Evolutionary conservation across 129 eudicot genomes (phyloP).

Genomic region (Artemisia annua): DNA sequence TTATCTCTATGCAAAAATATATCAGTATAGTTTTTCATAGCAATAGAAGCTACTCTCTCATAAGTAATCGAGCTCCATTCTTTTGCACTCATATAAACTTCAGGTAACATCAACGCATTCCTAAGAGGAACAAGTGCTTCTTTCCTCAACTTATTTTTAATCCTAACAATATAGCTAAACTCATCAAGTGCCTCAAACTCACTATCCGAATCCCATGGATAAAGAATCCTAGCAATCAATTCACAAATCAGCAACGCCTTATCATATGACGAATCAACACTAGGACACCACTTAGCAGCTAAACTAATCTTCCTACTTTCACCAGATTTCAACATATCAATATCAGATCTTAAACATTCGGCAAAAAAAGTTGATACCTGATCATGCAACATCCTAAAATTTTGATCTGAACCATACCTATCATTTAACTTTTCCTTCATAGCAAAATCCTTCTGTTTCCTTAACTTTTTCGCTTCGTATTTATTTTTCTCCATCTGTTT

Average conservation of each 20-base stretch:
- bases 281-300: slow-evolving; percentile 10
- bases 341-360: neutral
- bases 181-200: slow-evolving; percentile 13
- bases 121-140: slow-evolving; percentile 5
- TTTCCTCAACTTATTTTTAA: slow-evolving; percentile 8
- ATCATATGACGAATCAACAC: slow-evolving; percentile 10
- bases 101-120: neutral
- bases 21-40: slow-evolving; percentile 15
- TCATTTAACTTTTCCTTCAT: neutral
- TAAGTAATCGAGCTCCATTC: slow-evolving; percentile 9
- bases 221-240: neutral
- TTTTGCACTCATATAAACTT: slow-evolving; percentile 12
- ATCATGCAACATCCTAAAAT: neutral
- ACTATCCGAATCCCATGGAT: neutral
- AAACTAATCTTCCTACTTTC: neutral
- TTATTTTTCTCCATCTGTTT: too few relatives aligned
- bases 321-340: neutral
- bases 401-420: neutral
- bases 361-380: neutral
- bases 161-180: neutral
- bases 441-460: too few relatives aligned
- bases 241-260: neutral
- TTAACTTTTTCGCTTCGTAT: too few relatives aligned
- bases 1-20: slow-evolving; percentile 4
- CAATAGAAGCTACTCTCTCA: slow-evolving; percentile 15